Base-by-base conservation (phyloP, 2,329 filamentous ascomycete species). In the Aaosphaeria arxii region DNA sequence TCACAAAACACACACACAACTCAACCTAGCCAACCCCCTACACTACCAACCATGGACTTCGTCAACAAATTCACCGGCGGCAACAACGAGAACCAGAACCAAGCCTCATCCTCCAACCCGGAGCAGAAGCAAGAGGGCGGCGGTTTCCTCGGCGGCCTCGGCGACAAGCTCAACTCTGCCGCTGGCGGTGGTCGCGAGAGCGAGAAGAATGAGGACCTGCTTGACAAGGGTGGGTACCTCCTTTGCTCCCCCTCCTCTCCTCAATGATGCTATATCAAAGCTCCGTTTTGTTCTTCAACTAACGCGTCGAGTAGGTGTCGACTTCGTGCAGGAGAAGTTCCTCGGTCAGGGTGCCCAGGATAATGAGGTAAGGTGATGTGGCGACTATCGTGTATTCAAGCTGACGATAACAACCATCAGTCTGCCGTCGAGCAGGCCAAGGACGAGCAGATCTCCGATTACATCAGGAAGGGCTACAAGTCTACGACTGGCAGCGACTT, bases 141-240 rank as follows among this genome's bases (percentile, higher is more conserved):
- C 30, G 74, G 77, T 48, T 77, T 80, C 67, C 66, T 81, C 43
- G 75, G 80, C 51, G 83, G 84, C 51, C 67, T 91, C 55, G 79
- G 83, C 66, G 80, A 86, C 73, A 89, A 88, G 75, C 45, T 91
- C 50, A 89, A 92, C 75, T 66, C 72, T 49, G 77, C 84, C 56
- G 86, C 86, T 17, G 89, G 89, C 33, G 89, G 89, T 45, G 89
- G 89, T 35, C 72, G 72, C 32, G 76, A 88, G 70, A 84, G 85
- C 65, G 89, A 92, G 80, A 85, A 89, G 81, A 87, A 91, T 59
- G 88, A 94, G 71, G 88, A 92, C 63, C 73, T 70, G n/a, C 81
- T 94, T 45, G 89, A 94, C 74, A 94, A 94, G 75, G 85, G 88
- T 89, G 67, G 44, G 53, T 55, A 11, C 24, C 30, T 17, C 29